Conservation (phyloP, 2,329 filamentous ascomycete genomes). For the Graphilbum sp. region DNA sequence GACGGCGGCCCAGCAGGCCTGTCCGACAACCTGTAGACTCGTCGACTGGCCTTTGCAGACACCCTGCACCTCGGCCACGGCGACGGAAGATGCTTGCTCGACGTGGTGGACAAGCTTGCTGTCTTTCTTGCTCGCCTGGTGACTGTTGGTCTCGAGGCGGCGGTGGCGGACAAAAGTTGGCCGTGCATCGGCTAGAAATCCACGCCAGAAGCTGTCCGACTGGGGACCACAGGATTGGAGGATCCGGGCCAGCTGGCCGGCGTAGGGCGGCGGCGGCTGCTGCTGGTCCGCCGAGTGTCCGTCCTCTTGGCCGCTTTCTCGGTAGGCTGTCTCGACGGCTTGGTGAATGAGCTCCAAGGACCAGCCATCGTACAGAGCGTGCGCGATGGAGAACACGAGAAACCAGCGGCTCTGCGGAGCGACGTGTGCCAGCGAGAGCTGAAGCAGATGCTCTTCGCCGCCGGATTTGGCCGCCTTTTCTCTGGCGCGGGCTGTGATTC, state of each 20-base stretch:
- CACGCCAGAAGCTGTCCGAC: slow-evolving; percentile 51
- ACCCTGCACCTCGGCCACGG: slow-evolving; percentile 23
- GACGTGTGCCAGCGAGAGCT: slow-evolving; percentile 26
- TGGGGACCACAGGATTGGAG: slow-evolving; percentile 24
- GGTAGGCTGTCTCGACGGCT: background rate
- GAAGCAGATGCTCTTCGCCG: slow-evolving; percentile 27
- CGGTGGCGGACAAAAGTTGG: slow-evolving; percentile 20
- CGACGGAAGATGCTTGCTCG: slow-evolving; percentile 27
- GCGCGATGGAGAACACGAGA: slow-evolving; percentile 56
- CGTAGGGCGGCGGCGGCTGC: slow-evolving; percentile 1
- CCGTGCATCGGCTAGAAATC: slow-evolving; percentile 38
- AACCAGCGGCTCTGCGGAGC: slow-evolving; percentile 18
- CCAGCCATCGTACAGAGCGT: slow-evolving; percentile 83
- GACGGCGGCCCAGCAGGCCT: slow-evolving; percentile 59
- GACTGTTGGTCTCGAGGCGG: too few relatives aligned
- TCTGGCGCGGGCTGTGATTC: slow-evolving; percentile 21
- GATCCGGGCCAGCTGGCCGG: slow-evolving; percentile 29
- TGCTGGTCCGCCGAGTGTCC: too few relatives aligned
- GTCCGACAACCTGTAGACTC: slow-evolving; percentile 61
- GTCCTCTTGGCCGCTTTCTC: too few relatives aligned
- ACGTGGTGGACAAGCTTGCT: slow-evolving; percentile 17
- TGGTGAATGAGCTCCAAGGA: slow-evolving; percentile 60
- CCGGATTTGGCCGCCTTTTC: slow-evolving; percentile 18
- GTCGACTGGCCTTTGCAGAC: slow-evolving; percentile 53
- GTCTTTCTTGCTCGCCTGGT: slow-evolving; percentile 6